Conservation (phyloP, 148 eudicot species). For the Salicornia ramosissima region DNA sequence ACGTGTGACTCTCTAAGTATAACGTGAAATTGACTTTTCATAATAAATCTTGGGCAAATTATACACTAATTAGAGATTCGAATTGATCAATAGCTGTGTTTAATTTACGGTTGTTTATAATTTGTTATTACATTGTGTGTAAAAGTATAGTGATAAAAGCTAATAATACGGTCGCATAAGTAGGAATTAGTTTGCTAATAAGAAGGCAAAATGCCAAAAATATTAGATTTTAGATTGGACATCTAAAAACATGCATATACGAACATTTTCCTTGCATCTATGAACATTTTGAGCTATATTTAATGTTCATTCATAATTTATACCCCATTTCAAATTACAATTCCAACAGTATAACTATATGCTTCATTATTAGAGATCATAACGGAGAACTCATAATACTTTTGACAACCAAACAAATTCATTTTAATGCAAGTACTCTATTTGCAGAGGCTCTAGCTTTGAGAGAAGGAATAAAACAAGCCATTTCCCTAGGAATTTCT, state of each 20-base stretch:
- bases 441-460: no score
- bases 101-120: background rate
- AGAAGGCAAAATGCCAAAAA: constrained; percentile 19
- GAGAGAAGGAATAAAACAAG: no score
- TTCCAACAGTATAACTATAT: no score
- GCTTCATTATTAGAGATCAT: no score
- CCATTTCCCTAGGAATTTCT: no score
- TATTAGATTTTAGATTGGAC: constrained; percentile 13
- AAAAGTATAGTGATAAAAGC: constrained; percentile 14
- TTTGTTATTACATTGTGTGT: constrained; percentile 16
- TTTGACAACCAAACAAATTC: no score
- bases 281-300: constrained; percentile 15
- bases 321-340: no score
- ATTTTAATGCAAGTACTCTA: no score
- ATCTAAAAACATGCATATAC: background rate
- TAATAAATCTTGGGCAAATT: background rate
- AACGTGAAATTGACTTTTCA: constrained; percentile 3
- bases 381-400: no score
- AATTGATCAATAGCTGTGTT: background rate
- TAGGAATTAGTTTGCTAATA: constrained; percentile 25
- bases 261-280: background rate
- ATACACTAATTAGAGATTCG: constrained; percentile 4
- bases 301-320: constrained; percentile 20
- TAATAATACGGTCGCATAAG: constrained; percentile 13
- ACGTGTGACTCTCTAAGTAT: no score